A percentile compares a stretch with the other conserved stretches of the same genome.
phyloP scores from a whole-genome alignment of 2,329 filamentous ascomycete species.

The Xylaria sp. region DNA sequence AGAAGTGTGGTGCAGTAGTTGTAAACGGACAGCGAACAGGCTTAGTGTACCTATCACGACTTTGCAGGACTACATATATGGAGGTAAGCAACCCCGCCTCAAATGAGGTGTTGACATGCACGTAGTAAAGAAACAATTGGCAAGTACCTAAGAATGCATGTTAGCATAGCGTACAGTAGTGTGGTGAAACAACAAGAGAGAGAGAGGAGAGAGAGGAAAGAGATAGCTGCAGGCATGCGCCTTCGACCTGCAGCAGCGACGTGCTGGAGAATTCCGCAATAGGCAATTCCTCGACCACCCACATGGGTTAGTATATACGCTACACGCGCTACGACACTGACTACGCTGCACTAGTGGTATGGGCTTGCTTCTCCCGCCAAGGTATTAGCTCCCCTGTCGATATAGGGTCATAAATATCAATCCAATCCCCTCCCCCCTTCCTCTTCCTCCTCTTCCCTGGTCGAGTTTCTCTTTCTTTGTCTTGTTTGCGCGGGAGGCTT shows the following conservation, averaged over 20 bases:
- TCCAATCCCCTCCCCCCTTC: slow-evolving; percentile 11
- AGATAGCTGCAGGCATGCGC: neutral
- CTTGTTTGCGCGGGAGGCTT: slow-evolving; percentile 1
- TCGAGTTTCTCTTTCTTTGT: slow-evolving; percentile 21
- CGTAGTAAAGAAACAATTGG: too few species aligned
- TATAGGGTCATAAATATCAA: slow-evolving; percentile 33
- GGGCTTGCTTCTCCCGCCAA: slow-evolving; percentile 21
- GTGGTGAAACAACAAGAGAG: neutral
- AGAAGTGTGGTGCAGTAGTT: neutral
- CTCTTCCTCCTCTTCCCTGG: neutral
- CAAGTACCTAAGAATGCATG: neutral
- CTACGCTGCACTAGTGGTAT: neutral
- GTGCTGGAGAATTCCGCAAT: neutral
- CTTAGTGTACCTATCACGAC: neutral
- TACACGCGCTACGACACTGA: neutral
- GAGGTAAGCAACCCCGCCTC: too few species aligned
- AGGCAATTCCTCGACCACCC: slow-evolving; percentile 1
- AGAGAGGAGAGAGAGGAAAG: neutral
- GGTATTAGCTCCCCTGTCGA: neutral
- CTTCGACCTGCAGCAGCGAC: neutral
- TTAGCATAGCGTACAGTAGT: neutral
- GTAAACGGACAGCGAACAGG: slow-evolving; percentile 2
- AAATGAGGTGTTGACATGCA: too few species aligned
- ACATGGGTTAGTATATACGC: neutral
- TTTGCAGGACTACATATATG: too few species aligned